A percentile compares a stretch with the other conserved stretches of the same genome.
Conservation (phyloP, 805 yeast genomes). For the Wickerhamomyces rabaulensis region DNA sequence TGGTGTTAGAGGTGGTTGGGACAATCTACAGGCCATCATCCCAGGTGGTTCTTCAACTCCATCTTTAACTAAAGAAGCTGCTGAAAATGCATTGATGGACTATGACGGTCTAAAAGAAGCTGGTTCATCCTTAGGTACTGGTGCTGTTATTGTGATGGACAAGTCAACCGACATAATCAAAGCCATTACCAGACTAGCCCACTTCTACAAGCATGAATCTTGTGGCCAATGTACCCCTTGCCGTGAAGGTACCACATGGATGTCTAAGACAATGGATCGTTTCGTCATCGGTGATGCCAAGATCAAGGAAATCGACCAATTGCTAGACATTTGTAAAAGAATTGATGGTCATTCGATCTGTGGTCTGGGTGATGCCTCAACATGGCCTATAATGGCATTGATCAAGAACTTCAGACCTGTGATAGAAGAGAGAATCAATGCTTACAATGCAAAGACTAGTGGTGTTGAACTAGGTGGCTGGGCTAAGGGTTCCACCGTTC, state of each 20-base stretch:
- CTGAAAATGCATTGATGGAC: conserved; percentile 77
- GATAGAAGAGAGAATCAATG: conserved; percentile 68
- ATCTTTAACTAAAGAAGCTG: conserved; percentile 59
- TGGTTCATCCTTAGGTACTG: conserved; percentile 88
- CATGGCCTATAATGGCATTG: conserved; percentile 91
- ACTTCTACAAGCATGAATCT: conserved; percentile 86
- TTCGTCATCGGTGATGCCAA: conserved; percentile 75
- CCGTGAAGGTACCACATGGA: conserved; percentile 90
- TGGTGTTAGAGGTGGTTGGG: conserved; percentile 91
- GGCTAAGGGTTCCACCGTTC: conserved; percentile 54
- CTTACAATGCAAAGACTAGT: conserved; percentile 41
- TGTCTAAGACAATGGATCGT: conserved; percentile 79
- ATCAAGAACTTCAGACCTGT: conserved; percentile 81
- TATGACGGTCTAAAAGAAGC: conserved; percentile 80
- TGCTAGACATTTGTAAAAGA: conserved; percentile 78
- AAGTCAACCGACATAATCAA: conserved; percentile 79
- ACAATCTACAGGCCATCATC: conserved; percentile 77
- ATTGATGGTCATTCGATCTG: conserved; percentile 90
- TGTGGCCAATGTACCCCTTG: conserved; percentile 96
- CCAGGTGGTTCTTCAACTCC: conserved; percentile 94
- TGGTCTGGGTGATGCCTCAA: conserved; percentile 90
- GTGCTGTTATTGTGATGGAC: conserved; percentile 90
- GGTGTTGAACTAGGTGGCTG: conserved; percentile 70
- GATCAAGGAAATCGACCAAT: conserved; percentile 77
- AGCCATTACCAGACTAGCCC: conserved; percentile 80